Conservation (phyloP, 2,329 filamentous ascomycete genomes). For the Ramularia endophylla region DNA sequence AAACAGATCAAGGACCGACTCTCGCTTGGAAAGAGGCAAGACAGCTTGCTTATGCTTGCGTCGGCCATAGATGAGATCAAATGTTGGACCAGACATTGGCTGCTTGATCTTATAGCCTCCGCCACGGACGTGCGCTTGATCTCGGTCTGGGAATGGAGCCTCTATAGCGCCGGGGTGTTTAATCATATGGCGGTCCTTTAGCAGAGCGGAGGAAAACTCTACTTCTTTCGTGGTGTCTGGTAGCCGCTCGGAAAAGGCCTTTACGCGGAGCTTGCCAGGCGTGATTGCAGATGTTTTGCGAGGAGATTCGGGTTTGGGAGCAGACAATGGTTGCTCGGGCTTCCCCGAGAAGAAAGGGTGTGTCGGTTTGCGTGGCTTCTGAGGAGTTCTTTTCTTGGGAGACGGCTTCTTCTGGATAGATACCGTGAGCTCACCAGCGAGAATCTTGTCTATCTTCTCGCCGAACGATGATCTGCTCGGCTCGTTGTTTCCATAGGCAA, state of each 20-base stretch:
- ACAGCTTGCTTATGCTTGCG: slow-evolving; percentile 33
- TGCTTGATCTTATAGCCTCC: slow-evolving; percentile 1
- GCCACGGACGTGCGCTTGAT: slow-evolving; percentile 58
- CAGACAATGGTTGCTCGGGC: slow-evolving; percentile 20
- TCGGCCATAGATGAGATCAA: slow-evolving; percentile 12
- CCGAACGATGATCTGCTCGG: slow-evolving; percentile 47
- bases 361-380: slow-evolving; percentile 33
- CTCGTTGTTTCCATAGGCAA: slow-evolving; percentile 51
- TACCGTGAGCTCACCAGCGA: slow-evolving; percentile 35
- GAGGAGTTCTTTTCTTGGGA: slow-evolving; percentile 20
- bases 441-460: slow-evolving; percentile 57
- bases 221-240: background rate
- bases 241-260: slow-evolving; percentile 21
- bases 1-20: slow-evolving; percentile 21
- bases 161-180: slow-evolving; percentile 62
- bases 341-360: slow-evolving; percentile 64
- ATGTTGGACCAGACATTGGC: background rate
- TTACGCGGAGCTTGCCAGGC: slow-evolving; percentile 39
- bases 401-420: slow-evolving; percentile 8
- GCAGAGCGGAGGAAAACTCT: slow-evolving; percentile 23
- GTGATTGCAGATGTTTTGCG: slow-evolving; percentile 37
- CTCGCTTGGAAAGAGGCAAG: slow-evolving; percentile 19
- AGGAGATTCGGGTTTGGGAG: slow-evolving; percentile 23
- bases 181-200: slow-evolving; percentile 33
- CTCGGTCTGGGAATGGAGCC: slow-evolving; percentile 66